These are phyloP conservation scores for Kodamaea laetipori DNA, from an alignment of 805 yeast genomes.

Conservation along the genomic window DNA sequence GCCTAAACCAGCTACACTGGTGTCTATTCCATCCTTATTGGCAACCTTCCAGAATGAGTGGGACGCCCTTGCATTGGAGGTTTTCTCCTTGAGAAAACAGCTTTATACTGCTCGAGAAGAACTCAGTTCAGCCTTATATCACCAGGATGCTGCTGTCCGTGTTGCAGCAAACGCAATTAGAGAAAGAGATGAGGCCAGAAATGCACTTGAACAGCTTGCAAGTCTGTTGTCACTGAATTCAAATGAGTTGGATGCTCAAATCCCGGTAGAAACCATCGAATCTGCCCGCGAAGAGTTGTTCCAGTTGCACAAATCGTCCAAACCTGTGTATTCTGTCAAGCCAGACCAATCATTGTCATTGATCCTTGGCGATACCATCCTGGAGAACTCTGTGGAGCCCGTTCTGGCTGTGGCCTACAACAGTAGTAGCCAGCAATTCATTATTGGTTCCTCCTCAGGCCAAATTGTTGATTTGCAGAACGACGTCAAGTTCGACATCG, in stretches of 20 bases:
- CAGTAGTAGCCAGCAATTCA: not conserved
- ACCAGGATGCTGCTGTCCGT: slow-evolving; percentile 86
- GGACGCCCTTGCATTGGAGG: slow-evolving; percentile 83
- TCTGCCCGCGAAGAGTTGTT: slow-evolving; percentile 37
- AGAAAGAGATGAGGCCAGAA: slow-evolving; percentile 73
- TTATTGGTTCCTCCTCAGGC: slow-evolving; percentile 7
- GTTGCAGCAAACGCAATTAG: slow-evolving; percentile 76
- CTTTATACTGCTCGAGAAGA: slow-evolving; percentile 67
- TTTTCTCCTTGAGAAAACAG: slow-evolving; percentile 74
- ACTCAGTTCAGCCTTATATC: slow-evolving; percentile 74
- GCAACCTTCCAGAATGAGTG: slow-evolving; percentile 83
- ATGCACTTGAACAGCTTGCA: slow-evolving; percentile 62
- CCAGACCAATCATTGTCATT: slow-evolving; percentile 18
- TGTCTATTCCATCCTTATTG: slow-evolving; percentile 78
- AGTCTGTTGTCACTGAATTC: slow-evolving; percentile 32
- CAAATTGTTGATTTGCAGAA: slow-evolving; percentile 9
- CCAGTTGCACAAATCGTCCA: slow-evolving; percentile 38
- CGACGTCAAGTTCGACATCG: slow-evolving; percentile 11
- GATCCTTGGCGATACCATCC: slow-evolving; percentile 9
- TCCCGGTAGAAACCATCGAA: slow-evolving; percentile 26
- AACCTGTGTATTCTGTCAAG: slow-evolving; percentile 24
- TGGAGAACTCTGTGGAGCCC: slow-evolving; percentile 3
- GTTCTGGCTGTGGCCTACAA: slow-evolving; percentile 4
- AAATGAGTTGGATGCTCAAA: slow-evolving; percentile 20
- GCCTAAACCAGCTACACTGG: slow-evolving; percentile 48